Evolutionary conservation across 805 yeast genomes (phyloP).

Genomic region (Wickerhamomyces strasburgensis): DNA sequence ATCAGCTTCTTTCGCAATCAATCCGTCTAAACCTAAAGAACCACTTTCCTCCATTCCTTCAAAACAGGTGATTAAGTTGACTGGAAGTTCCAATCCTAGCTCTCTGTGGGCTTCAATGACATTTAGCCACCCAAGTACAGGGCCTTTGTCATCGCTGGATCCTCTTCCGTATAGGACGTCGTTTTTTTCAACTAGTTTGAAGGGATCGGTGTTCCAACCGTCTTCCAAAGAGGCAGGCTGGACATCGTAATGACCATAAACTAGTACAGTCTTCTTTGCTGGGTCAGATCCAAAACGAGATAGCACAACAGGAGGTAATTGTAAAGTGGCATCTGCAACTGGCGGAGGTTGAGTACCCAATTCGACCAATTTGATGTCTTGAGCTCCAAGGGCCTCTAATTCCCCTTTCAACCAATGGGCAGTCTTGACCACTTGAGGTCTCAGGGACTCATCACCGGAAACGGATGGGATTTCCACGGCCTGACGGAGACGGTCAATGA

Average conservation of each 20-base stretch:
- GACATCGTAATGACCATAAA: slow-evolving; percentile 97
- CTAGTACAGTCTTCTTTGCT: slow-evolving; percentile 76
- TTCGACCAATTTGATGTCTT: slow-evolving; percentile 75
- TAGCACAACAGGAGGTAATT: slow-evolving; percentile 92
- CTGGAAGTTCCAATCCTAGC: slow-evolving; percentile 84
- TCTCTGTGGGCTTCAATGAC: slow-evolving; percentile 85
- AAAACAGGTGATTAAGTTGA: slow-evolving; percentile 85
- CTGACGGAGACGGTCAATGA: slow-evolving; percentile 62
- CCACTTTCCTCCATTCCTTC: slow-evolving; percentile 99
- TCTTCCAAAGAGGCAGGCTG: slow-evolving; percentile 92
- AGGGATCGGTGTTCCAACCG: slow-evolving; percentile 96
- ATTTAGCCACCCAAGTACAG: slow-evolving; percentile 95
- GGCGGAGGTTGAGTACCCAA: slow-evolving; percentile 94
- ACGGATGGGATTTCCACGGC: slow-evolving; percentile 97
- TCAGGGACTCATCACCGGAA: slow-evolving; percentile 80
- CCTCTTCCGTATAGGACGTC: slow-evolving; percentile 87
- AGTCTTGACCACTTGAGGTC: slow-evolving; percentile 89
- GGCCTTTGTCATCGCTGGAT: slow-evolving; percentile 96
- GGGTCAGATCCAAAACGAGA: slow-evolving; percentile 84
- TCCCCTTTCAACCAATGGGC: slow-evolving; percentile 74
- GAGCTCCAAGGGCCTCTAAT: slow-evolving; percentile 67
- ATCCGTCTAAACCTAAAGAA: slow-evolving; percentile 80
- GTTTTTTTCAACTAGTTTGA: slow-evolving; percentile 63
- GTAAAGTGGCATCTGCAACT: slow-evolving; percentile 57
- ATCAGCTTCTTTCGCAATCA: slow-evolving; percentile 74